Base-by-base conservation (phyloP, 345 rosid species). In the Gynandropsis gynandra region DNA sequence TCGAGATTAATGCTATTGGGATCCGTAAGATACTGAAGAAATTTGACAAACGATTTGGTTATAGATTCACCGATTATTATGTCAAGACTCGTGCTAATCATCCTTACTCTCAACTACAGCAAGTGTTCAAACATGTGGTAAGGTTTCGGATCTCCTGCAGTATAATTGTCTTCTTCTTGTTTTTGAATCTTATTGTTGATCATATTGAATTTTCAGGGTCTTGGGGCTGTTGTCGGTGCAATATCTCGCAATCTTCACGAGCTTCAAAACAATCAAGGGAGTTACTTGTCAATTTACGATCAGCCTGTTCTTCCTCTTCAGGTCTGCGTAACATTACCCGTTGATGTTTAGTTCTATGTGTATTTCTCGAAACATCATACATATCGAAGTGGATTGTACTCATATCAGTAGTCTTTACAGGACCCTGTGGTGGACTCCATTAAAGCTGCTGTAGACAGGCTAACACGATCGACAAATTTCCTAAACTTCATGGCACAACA, bases 121-220 rank as follows among this genome's bases (percentile, higher is more conserved):
- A 90, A 84, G 89, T 90, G 47, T 84, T 82, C 68, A 90, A 73
- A 76, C 98, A 90, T 60, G 98, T 87, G 98, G 98, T 90, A 86
- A 76, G 39, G 29, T 67, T 39, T 54, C 31, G 1, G 34, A n/a
- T 34, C 18, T 59, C 33, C 16, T 1, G 3, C 15, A 57, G 8
- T 18, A 0, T 64, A 1, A 11, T 39, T 11, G 4, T 11, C 15
- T 15, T 27, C 29, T 4, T 12, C 35, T 10, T 27, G 27, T 35
- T 16, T 2, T 3, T 34, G 21, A 65, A 58, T 19, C 31, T 18
- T 39, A 10, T n/a, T 9, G 6, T 15, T 5, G 16, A 12, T 46
- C 32, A 46, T 50, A 56, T 39, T 19, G 20, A 63, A 50, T 37
- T 46, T 68, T 50, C 72, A 90, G 98, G 96, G 98, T 19, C 63